Evolutionary conservation across 1,284 basidiomycete species (phyloP).

Genomic region (Leccinum brunneo-olivaceum): DNA sequence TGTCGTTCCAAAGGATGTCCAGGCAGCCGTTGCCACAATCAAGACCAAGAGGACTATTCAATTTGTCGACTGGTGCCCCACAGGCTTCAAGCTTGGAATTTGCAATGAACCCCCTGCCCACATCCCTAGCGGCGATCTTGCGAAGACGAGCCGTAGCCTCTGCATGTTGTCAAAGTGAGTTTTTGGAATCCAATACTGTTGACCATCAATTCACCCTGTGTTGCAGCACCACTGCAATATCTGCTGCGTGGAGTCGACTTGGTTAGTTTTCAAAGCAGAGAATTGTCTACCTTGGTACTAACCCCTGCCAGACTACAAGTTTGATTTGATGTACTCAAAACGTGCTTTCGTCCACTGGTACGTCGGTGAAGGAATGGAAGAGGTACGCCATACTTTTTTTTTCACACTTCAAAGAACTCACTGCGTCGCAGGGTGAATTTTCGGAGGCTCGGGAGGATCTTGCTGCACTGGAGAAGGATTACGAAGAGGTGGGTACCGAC

Average conservation of each 20-base stretch:
- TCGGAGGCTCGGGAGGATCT: slow-evolving; percentile 97
- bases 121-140: slow-evolving; percentile 92
- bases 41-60: slow-evolving; percentile 98
- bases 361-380: slow-evolving; percentile 99
- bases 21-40: slow-evolving; percentile 88
- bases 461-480: slow-evolving; percentile 94
- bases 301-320: slow-evolving; percentile 79
- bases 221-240: slow-evolving; percentile 85
- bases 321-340: slow-evolving; percentile 96
- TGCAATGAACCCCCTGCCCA: slow-evolving; percentile 92
- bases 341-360: slow-evolving; percentile 98
- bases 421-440: slow-evolving; percentile 71
- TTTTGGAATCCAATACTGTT: neutral
- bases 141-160: slow-evolving; percentile 88
- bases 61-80: slow-evolving; percentile 98
- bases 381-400: slow-evolving; percentile 37
- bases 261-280: slow-evolving; percentile 35
- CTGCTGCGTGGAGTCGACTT: slow-evolving; percentile 89
- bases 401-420: neutral
- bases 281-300: slow-evolving; percentile 3
- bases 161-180: slow-evolving; percentile 90
- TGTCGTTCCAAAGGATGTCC: slow-evolving; percentile 96
- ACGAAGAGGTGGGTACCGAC: slow-evolving; percentile 93
- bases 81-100: slow-evolving; percentile 95
- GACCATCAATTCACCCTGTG: slow-evolving; percentile 6